Percentiles rank a stretch among this genome's conserved stretches.
Evolutionary conservation across 495 filamentous ascomycete species (phyloP).

Genomic region (Penicillium bialowiezense): DNA sequence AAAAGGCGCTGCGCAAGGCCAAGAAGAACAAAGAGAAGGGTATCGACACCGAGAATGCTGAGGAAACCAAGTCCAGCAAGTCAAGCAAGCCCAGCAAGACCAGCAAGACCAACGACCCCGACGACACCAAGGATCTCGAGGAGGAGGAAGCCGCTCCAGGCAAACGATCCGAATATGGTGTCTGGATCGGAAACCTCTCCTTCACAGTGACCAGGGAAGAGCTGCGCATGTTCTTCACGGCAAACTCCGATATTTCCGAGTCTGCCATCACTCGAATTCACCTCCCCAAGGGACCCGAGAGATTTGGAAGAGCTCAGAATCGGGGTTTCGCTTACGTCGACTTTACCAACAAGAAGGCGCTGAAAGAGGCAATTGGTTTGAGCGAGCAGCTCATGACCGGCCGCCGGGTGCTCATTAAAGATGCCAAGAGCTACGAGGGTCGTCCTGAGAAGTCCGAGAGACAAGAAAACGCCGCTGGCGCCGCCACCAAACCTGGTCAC

Average conservation of each 20-base stretch:
- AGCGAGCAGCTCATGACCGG: conserved; percentile 75
- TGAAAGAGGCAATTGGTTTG: conserved; percentile 68
- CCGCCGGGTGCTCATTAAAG: conserved; percentile 86
- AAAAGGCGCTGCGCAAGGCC: conserved; percentile 77
- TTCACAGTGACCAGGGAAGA: conserved; percentile 73
- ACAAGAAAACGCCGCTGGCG: conserved; percentile 24
- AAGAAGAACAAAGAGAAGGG: conserved; percentile 74
- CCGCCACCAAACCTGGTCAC: conserved; percentile 44
- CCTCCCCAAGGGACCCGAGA: conserved; percentile 57
- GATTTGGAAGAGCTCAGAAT: conserved; percentile 57
- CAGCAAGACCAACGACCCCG: no score
- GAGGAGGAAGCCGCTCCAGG: conserved; percentile 35
- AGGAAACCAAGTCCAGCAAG: conserved; percentile 27
- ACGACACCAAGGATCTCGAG: conserved; percentile 24
- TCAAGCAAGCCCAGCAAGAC: conserved; percentile 3
- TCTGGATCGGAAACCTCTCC: conserved; percentile 95
- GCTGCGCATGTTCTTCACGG: conserved; percentile 72
- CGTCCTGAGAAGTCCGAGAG: conserved; percentile 60
- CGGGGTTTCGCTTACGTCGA: conserved; percentile 96
- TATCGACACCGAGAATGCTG: conserved; percentile 24
- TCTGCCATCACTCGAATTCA: conserved; percentile 77
- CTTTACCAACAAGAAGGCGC: conserved; percentile 65
- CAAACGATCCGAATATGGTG: conserved; percentile 72
- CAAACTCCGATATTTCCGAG: conserved; percentile 62
- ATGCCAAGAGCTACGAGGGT: conserved; percentile 80